Base-by-base conservation (phyloP, 768 basidiomycete species). In the Pisolithus tinctorius region DNA sequence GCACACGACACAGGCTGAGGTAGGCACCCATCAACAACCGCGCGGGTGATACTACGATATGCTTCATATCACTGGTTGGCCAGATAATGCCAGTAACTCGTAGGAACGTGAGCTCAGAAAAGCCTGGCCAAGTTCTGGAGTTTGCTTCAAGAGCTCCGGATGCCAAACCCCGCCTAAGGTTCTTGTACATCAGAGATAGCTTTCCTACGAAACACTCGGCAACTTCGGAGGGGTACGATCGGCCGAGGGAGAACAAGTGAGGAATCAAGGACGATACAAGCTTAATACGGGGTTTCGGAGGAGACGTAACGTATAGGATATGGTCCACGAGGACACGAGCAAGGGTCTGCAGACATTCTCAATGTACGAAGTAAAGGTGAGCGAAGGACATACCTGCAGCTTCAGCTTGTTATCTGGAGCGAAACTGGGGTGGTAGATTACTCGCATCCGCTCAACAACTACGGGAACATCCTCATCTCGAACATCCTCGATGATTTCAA, bases 61-160 rank as follows among this genome's bases (percentile, higher is more conserved):
- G 94, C 47, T 84, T 86, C 69, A 95, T 78, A 69, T 99, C 96
- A 64, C 92, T 95, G 2, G 93, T 93, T 3, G 93, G 88, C 94
- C 94, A 99, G 34, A 88, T 71, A 13, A 75, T 70, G 4, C 93
- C 93, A 47, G 91, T 78, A 37, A 93, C 66, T 23, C 93, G 83
- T 29, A 98, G 72, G 2, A 99, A 73, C 0, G 79, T 73, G 17
- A 99, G 74, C 65, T 99, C 96, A 4, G 91, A 70, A 4, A 83
- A 66, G 27, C 87, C 86, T 6, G 96, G 95, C 85, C 91, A 98
- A 0, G 92, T 97, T 70, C 81, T 88, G 3, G 90, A 75, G 8
- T 79, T 73, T 0, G 65, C 65, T 25, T 77, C 70, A 13, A 80
- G 70, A 0, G 88, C 72, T 1, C 89, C 91, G 6, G 75, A 75